phyloP scores from a whole-genome alignment of 1,139 yeast genomes.

The Sugiyamaella sp. region DNA sequence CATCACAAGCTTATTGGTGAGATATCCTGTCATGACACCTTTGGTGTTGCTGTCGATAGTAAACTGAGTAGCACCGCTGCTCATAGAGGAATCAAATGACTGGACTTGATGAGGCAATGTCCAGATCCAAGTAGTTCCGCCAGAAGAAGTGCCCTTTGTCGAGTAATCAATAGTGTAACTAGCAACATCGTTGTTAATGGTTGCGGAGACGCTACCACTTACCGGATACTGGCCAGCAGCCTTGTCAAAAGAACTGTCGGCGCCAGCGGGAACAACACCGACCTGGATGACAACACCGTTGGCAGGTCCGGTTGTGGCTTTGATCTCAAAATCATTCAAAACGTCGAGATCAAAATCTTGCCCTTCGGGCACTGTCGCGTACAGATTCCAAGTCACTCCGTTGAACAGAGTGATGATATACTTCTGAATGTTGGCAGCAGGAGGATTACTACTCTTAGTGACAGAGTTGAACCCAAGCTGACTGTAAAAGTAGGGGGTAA shows the following conservation, averaged over 20 bases:
- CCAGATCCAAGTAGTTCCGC: conserved; percentile 59
- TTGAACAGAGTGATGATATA: conserved; percentile 57
- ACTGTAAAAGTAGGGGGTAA: conserved; percentile 58
- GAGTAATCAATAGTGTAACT: conserved; percentile 56
- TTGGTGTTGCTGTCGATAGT: conserved; percentile 61
- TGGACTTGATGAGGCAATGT: conserved; percentile 74
- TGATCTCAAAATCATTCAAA: conserved; percentile 45
- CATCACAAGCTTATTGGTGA: conserved; percentile 55
- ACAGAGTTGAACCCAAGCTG: conserved; percentile 56
- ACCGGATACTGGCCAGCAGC: conserved; percentile 66
- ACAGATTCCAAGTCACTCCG: conserved; percentile 60
- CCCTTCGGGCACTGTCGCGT: conserved; percentile 55
- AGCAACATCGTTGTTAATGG: conserved; percentile 46
- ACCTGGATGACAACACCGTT: conserved; percentile 64
- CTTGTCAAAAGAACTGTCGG: conserved; percentile 49
- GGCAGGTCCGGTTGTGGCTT: conserved; percentile 49
- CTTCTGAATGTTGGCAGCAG: conserved; percentile 51
- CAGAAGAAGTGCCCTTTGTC: conserved; percentile 55
- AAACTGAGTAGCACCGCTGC: conserved; percentile 51
- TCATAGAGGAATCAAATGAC: conserved; percentile 50
- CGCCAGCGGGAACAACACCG: conserved; percentile 54
- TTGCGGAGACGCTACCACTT: conserved; percentile 47
- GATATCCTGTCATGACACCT: conserved; percentile 65
- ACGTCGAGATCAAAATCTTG: conserved; percentile 45
- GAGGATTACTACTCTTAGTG: conserved; percentile 40